A percentile compares a stretch with the other conserved stretches of the same genome.
phyloP scores from a whole-genome alignment of 2,329 filamentous ascomycete species.

The Colletotrichum brevisporum region DNA sequence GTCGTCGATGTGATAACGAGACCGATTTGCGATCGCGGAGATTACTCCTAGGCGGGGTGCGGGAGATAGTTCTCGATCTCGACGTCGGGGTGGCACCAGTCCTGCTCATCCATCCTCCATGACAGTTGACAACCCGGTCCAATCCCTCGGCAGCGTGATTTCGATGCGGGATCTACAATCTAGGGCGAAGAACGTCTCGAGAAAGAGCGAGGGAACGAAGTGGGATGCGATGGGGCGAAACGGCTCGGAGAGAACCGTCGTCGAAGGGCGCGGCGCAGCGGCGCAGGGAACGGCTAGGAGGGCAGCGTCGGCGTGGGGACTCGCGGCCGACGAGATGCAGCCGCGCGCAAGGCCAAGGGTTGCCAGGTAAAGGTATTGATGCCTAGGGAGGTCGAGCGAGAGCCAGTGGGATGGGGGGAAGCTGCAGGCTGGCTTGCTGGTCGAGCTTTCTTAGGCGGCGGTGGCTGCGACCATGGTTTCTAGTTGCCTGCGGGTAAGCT shows the following conservation, averaged over 20 bases:
- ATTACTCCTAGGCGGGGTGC: slow-evolving; percentile 20
- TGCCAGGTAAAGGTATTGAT: too few relatives aligned
- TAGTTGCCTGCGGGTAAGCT: slow-evolving; percentile 28
- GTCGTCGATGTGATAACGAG: slow-evolving; percentile 7
- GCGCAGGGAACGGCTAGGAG: slow-evolving; percentile 29
- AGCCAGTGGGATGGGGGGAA: slow-evolving; percentile 1
- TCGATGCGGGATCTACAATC: neutral
- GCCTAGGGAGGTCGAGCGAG: too few relatives aligned
- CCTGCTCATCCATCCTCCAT: slow-evolving; percentile 42
- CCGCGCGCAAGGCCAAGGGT: neutral
- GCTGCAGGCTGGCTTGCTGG: slow-evolving; percentile 25
- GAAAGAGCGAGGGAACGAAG: neutral
- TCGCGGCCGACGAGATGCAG: slow-evolving; percentile 6
- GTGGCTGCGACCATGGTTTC: slow-evolving; percentile 37
- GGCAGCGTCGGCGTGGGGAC: slow-evolving; percentile 28
- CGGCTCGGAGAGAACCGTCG: slow-evolving; percentile 4
- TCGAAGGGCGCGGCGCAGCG: slow-evolving; percentile 11
- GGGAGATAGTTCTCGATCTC: slow-evolving; percentile 28
- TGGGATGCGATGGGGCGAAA: slow-evolving; percentile 12
- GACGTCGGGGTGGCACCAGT: slow-evolving; percentile 36
- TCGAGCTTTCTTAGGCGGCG: slow-evolving; percentile 32
- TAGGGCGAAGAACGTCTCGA: neutral
- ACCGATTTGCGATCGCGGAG: slow-evolving; percentile 8
- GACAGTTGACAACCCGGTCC: slow-evolving; percentile 10
- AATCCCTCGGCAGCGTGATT: slow-evolving; percentile 13